Percentiles rank a stretch among this genome's conserved stretches.
Evolutionary conservation across 1,284 basidiomycete genomes (phyloP).

Genomic region (Marasmius oreades): DNA sequence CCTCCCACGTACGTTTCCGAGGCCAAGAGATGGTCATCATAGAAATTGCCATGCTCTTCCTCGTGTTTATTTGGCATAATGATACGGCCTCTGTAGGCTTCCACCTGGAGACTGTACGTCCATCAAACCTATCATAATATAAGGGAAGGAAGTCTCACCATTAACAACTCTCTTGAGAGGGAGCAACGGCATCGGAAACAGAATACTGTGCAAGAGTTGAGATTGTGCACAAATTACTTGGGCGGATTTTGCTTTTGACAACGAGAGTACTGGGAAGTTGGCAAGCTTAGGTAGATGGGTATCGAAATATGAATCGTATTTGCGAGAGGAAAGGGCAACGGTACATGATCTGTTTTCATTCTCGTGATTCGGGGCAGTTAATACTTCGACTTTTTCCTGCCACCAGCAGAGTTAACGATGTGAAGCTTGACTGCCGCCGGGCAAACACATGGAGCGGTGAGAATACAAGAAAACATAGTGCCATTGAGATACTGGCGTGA

Average conservation of each 20-base stretch:
- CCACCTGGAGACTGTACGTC: constrained; percentile 59
- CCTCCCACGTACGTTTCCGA: constrained; percentile 99
- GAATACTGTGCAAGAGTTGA: constrained; percentile 96
- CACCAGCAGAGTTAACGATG: constrained; percentile 75
- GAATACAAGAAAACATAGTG: constrained; percentile 92
- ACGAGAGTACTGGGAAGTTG: too few relatives aligned
- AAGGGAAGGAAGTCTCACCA: constrained; percentile 62
- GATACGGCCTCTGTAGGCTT: constrained; percentile 88
- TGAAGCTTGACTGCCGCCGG: too few relatives aligned
- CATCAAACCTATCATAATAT: background rate
- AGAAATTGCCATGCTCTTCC: constrained; percentile 90
- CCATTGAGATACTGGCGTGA: constrained; percentile 75
- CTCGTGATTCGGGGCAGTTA: constrained; percentile 84
- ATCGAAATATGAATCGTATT: constrained; percentile 85
- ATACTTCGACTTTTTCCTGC: constrained; percentile 54
- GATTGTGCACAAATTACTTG: too few relatives aligned
- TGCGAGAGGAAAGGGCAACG: constrained; percentile 84
- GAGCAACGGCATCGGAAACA: constrained; percentile 97
- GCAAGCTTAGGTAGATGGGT: too few relatives aligned
- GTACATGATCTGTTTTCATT: constrained; percentile 75
- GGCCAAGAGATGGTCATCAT: constrained; percentile 92
- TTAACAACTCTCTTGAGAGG: constrained; percentile 95
- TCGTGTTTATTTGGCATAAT: constrained; percentile 99
- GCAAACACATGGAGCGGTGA: constrained; percentile 88
- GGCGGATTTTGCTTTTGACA: too few relatives aligned